Evolutionary conservation across 2,329 filamentous ascomycete genomes (phyloP).

Genomic region (Exserohilum rostratum): DNA sequence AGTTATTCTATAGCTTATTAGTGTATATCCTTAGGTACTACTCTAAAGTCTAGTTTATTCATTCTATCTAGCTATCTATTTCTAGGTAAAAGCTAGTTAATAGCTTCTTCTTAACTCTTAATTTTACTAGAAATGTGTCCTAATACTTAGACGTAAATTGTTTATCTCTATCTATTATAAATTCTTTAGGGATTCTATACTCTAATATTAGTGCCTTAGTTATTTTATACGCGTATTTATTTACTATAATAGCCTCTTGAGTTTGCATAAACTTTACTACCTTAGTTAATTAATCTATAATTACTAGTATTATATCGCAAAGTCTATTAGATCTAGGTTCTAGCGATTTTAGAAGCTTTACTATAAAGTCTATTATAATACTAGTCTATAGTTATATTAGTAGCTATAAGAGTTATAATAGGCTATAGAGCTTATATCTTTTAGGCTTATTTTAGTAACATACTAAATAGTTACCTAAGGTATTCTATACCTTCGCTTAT

Average conservation of each 20-base stretch:
- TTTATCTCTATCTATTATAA: not conserved
- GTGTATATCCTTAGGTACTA: not conserved
- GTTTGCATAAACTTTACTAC: too few species aligned
- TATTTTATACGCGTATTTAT: not conserved
- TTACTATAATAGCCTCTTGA: too few species aligned
- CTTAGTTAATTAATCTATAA: too few species aligned
- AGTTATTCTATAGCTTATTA: not conserved
- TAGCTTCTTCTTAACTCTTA: not conserved
- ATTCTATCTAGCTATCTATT: not conserved
- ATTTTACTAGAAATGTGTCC: not conserved
- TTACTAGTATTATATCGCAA: not conserved
- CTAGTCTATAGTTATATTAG: too few species aligned
- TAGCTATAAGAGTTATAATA: too few species aligned
- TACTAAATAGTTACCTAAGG: too few species aligned
- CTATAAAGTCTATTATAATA: too few species aligned
- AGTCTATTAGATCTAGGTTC: not conserved
- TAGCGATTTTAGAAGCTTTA: not conserved
- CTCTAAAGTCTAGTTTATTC: not conserved
- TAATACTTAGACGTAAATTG: slow-evolving; percentile 1
- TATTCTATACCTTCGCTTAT: too few species aligned
- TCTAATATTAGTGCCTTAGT: not conserved
- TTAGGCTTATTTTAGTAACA: not conserved
- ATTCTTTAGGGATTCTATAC: not conserved
- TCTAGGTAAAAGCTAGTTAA: not conserved
- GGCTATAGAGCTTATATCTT: not conserved